A percentile compares a stretch with the other conserved stretches of the same genome.
phyloP scores from a whole-genome alignment of 495 filamentous ascomycete genomes.

The Endocarpon pusillum region DNA sequence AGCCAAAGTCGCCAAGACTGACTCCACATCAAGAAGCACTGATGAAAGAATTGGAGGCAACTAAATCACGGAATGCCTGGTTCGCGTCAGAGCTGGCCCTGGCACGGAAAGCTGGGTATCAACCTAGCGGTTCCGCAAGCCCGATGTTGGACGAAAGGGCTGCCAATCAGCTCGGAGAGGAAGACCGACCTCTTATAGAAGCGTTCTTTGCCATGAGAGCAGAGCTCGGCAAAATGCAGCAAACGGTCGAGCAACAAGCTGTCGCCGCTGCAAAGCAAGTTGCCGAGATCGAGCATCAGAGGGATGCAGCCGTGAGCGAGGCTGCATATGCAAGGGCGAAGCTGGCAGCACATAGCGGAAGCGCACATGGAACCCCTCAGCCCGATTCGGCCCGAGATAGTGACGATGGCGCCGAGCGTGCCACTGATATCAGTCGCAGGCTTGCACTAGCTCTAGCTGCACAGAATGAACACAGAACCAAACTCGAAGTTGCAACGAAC shows the following conservation, averaged over 20 bases:
- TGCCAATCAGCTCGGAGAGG: slow-evolving; percentile 65
- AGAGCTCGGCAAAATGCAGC: slow-evolving; percentile 71
- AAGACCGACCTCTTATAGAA: slow-evolving; percentile 82
- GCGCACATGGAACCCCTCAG: slow-evolving; percentile 51
- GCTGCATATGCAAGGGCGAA: slow-evolving; percentile 90
- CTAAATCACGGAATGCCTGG: slow-evolving; percentile 82
- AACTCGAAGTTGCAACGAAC: slow-evolving; percentile 42
- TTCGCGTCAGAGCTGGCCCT: slow-evolving; percentile 88
- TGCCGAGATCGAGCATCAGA: slow-evolving; percentile 80
- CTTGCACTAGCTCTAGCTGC: slow-evolving; percentile 62
- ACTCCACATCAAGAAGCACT: slow-evolving; percentile 36
- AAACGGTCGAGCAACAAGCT: slow-evolving; percentile 71
- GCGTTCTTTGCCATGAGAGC: slow-evolving; percentile 79
- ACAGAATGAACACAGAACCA: slow-evolving; percentile 58
- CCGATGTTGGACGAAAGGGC: slow-evolving; percentile 60
- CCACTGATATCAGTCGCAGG: slow-evolving; percentile 63
- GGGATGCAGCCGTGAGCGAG: slow-evolving; percentile 81
- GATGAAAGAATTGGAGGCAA: slow-evolving; percentile 65
- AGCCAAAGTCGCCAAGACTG: slow-evolving; percentile 27
- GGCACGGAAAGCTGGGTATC: slow-evolving; percentile 75
- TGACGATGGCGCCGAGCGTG: slow-evolving; percentile 44
- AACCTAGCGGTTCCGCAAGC: slow-evolving; percentile 50
- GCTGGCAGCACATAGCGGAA: slow-evolving; percentile 65
- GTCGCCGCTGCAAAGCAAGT: slow-evolving; percentile 71
- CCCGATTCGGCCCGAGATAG: slow-evolving; percentile 42